Evolutionary conservation across 2,329 filamentous ascomycete species (phyloP), one percentile per base, ranked within the genome.

Genomic region (Xylariaceae sp.): DNA sequence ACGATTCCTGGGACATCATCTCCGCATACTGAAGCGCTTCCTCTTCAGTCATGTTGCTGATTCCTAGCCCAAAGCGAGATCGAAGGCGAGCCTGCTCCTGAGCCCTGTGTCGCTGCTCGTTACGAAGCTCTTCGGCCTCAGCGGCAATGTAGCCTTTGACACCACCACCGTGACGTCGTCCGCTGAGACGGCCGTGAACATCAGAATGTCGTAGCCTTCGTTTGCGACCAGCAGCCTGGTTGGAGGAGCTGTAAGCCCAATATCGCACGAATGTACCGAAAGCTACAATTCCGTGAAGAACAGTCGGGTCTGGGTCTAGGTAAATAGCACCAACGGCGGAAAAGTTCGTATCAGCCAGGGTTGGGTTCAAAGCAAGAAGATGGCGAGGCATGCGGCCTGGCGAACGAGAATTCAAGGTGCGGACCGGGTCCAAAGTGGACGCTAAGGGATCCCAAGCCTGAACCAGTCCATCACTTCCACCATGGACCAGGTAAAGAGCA

Each of bases 391-490:
- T 89, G 24, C 92, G 87, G 6, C 90, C 88, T 2, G 90, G 90
- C 64, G 94, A 92, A 12, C 90, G 87, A 2, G 92, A 91, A 70
- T 96, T 93, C 51, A 99, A 80, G 0, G 92, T 98, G 34, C 92
- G 87, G 48, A 98, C 83, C 0, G 95, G 91, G 17, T 88, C 86
- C 16, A 82, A 75, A 0, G 83, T 89, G 2, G 94, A 98, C 1
- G 88, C 91, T 43, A 99, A 79, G n/a, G 90, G 91, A 76, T 99
- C 95, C 95, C 95, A 99, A 5, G 92, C 91, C 73, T 98, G 95
- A 4, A 96, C 94, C 3, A 98, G 83, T 1, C 95, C 94, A 74
- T 99, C 95, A 65, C 90, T 96, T 23, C 95, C 95, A 46, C 95
- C 95, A 71, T 96, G 91, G 6, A 98, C 90, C 14, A 99, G 76